Base-by-base conservation (phyloP, 305 asterid genomes). In the Ilex paraguariensis region DNA sequence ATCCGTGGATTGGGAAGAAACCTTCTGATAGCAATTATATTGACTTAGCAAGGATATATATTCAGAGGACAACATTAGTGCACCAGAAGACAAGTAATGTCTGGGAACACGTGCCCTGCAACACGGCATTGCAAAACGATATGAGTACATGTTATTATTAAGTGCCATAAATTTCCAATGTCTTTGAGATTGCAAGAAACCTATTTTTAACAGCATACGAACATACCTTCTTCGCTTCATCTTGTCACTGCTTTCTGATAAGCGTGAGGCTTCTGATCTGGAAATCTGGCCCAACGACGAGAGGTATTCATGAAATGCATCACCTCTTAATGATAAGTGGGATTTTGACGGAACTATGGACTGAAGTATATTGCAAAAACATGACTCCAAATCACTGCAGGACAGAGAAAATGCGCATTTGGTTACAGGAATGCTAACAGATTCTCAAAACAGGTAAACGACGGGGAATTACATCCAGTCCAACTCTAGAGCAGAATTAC, bases 261-360 rank as follows among this genome's bases (percentile, higher is more conserved):
- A 55, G 55, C 78, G 87, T 48, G 75, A 70, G 70, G 83, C 64
- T 73, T 87, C 95, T 61, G 63, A 78, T 86, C 87, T 84, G 63
- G 99, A 90, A 49, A 93, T 87, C 74, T 71, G 96, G 85, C 90
- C 78, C 82, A 87, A 74, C 33, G 95, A 73, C 39, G 95, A 82
- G 57, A 84, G 67, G 73, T 90, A 93, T 73, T 93, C 99, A 59
- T 86, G 91, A 73, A 79, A 80, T 63, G 90, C 82, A 62, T 69
- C 61, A 42, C 96, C 96, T 72, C 54, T 84, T 64, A 84, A 74
- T 28, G 85, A 69, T 31, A 87, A 68, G 71, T 80, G 70, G 54
- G 89, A 81, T 66, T 70, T 78, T 62, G 83, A 21, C 52, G 96
- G 85, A 74, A 93, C 87, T 68, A 82, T 66, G 44, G 83, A 75